phyloP scores from a whole-genome alignment of 352 stramenopile genomes.

The Phytophthora constricta region DNA sequence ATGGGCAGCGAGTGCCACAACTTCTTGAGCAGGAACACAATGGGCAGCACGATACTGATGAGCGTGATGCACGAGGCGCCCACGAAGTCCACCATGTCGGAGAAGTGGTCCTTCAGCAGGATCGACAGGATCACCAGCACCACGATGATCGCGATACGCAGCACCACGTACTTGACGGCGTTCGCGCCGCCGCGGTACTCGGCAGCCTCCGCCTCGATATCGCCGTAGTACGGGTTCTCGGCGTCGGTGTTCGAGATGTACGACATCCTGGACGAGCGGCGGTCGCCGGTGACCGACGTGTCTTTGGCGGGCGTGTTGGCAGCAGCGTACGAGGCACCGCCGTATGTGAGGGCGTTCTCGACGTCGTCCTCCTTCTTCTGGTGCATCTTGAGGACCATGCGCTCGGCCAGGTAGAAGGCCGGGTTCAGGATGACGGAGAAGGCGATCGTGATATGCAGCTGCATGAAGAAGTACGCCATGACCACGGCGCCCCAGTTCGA shows the following conservation, averaged over 20 bases:
- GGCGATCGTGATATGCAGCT: constrained; percentile 41
- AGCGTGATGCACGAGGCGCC: constrained; percentile 48
- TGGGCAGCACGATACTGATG: constrained; percentile 47
- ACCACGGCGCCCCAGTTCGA: constrained; percentile 37
- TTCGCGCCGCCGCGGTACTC: constrained; percentile 45
- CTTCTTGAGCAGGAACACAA: constrained; percentile 47
- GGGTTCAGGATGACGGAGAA: constrained; percentile 47
- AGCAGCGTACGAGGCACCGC: constrained; percentile 20
- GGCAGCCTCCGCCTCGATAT: constrained; percentile 33
- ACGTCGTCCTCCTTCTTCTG: constrained; percentile 41
- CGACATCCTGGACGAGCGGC: constrained; percentile 45
- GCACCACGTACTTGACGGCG: constrained; percentile 44
- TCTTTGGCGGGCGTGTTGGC: constrained; percentile 27
- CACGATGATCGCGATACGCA: constrained; percentile 47
- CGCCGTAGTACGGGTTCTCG: constrained; percentile 33
- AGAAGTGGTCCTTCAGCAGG: constrained; percentile 46
- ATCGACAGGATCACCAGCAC: constrained; percentile 45
- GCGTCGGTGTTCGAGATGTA: constrained; percentile 48
- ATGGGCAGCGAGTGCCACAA: constrained; percentile 28
- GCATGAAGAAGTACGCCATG: constrained; percentile 39
- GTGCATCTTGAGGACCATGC: constrained; percentile 44
- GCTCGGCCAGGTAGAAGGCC: constrained; percentile 46
- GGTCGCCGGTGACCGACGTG: constrained; percentile 16
- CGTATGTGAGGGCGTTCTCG: constrained; percentile 32
- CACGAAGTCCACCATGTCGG: constrained; percentile 47